phyloP scores from a whole-genome alignment of 176 grass and related monocot genomes.

The Aegilops umbellulata region DNA sequence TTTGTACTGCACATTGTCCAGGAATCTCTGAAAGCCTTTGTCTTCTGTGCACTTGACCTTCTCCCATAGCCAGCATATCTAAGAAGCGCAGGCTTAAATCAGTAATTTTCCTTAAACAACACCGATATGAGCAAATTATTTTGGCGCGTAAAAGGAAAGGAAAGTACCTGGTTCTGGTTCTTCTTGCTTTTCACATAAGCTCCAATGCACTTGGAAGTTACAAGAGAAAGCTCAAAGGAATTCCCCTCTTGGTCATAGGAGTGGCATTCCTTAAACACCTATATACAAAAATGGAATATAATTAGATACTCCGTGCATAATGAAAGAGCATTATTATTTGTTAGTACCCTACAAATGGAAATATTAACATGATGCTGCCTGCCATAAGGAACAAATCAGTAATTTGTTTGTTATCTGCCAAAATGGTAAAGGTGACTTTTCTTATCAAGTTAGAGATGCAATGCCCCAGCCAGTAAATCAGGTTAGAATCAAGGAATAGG shows the following conservation, averaged over 20 bases:
- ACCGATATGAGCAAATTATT: not conserved
- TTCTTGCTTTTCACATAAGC: conserved; percentile 97
- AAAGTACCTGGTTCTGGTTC: conserved; percentile 61
- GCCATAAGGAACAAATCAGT: not conserved
- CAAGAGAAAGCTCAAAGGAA: conserved; percentile 76
- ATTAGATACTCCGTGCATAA: not conserved
- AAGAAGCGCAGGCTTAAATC: conserved; percentile 15
- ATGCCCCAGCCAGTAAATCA: not conserved
- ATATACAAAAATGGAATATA: not conserved
- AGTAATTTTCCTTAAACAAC: not conserved
- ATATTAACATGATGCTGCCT: not conserved
- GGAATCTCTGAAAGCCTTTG: conserved; percentile 81
- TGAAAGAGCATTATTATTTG: not conserved
- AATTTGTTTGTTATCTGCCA: too few species aligned
- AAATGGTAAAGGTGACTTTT: not conserved
- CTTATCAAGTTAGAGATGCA: not conserved
- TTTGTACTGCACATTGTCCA: conserved; percentile 99
- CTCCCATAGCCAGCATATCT: conserved; percentile 94
- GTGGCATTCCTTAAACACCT: conserved; percentile 90
- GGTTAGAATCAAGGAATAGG: not conserved
- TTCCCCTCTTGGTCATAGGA: conserved; percentile 58
- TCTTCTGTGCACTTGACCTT: conserved; percentile 85
- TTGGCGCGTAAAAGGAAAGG: not conserved
- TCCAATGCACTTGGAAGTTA: conserved; percentile 85
- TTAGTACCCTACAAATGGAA: not conserved